Evolutionary conservation across 2,329 filamentous ascomycete species (phyloP).

Genomic region (Ceratocystis albifundus): DNA sequence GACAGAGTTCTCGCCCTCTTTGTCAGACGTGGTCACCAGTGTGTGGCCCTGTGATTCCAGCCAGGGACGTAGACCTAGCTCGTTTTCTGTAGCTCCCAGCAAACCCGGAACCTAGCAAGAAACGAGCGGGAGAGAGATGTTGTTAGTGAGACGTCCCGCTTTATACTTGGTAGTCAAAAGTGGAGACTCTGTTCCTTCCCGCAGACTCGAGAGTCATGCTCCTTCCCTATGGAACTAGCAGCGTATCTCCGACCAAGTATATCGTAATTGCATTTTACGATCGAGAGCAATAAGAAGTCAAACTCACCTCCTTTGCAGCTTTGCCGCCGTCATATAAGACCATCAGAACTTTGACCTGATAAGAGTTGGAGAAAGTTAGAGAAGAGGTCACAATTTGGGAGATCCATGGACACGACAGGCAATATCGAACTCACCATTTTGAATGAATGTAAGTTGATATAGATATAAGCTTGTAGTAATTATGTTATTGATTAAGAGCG

Average conservation of each 20-base stretch:
- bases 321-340: conserved; percentile 86
- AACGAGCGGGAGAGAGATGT: conserved; percentile 10
- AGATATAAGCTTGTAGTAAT: background rate
- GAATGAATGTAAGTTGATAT: background rate
- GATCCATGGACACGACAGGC: background rate
- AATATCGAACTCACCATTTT: conserved; percentile 11
- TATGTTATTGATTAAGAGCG: background rate
- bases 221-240: background rate
- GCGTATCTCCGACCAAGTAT: background rate
- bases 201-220: background rate
- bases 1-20: conserved; percentile 83
- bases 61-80: conserved; percentile 95
- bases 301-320: conserved; percentile 71
- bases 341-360: conserved; percentile 83
- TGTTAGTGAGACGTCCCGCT: conserved; percentile 5
- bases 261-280: background rate
- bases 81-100: conserved; percentile 93
- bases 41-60: conserved; percentile 95
- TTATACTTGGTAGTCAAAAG: background rate
- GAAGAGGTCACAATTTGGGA: background rate
- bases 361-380: background rate
- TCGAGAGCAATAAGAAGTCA: background rate
- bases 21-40: conserved; percentile 92
- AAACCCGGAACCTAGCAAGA: conserved; percentile 56
- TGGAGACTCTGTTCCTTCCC: background rate